Evolutionary conservation across 2,329 filamentous ascomycete species (phyloP), one percentile per base, ranked within the genome.

Genomic region (Graphilbum sp.): DNA sequence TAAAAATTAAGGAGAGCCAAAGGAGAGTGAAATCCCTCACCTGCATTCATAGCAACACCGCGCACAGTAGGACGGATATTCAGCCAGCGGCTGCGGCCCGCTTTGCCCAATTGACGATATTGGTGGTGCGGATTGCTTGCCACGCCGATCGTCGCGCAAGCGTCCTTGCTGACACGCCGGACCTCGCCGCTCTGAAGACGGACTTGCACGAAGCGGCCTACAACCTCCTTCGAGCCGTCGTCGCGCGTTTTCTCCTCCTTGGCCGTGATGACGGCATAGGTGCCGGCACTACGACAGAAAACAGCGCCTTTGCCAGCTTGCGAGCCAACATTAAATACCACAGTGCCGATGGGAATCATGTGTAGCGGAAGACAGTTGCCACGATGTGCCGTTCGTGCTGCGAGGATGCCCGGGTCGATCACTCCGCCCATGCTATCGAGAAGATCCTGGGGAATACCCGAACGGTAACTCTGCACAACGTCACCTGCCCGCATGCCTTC

Each of bases 11-110:
- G n/a, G n/a, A n/a, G n/a, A n/a, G n/a, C n/a, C n/a, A n/a, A 23
- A 41, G 40, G 15, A 32, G 39, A 38, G 13, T 20, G 18, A 21
- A 31, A 18, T 4, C n/a, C 58, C 70, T 54, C 63, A 84, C 81
- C 75, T 57, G 88, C 86, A 66, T 98, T 98, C 92, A 98, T 98
- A 45, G 92, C 90, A 50, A 96, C 64, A 79, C 90, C 92, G 66
- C 92, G 78, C 33, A 98, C 90, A 1, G 90, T 95, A 15, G 90
- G 90, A 49, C 90, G 71, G 53, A 92, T 94, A 54, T 90, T 90
- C 47, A 96, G 62, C 87, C 86, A 95, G 53, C 90, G 75, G 50
- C 79, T 86, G 51, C 92, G 75, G 54, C 90, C 90, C 50, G 90
- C 90, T 64, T 98, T 98, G 50, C 92, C 92, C 41, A 98, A 70